phyloP scores from a whole-genome alignment of 169 alveolate genomes.

The Plasmodium cynomolgi region DNA sequence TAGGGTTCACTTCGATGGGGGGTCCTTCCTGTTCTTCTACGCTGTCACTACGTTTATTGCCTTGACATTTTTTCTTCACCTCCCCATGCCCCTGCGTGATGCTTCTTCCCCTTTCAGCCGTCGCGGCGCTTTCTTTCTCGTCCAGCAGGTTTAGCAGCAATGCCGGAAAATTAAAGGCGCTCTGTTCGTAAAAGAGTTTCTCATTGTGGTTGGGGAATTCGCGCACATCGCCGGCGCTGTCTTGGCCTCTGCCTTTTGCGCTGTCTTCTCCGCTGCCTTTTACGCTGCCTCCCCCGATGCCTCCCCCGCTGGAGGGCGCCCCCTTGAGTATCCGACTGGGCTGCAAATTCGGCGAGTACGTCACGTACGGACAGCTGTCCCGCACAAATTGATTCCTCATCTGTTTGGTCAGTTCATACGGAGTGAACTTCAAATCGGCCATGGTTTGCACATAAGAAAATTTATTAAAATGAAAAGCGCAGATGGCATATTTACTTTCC shows the following conservation, averaged over 20 bases:
- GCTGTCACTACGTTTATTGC: neutral
- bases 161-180: neutral
- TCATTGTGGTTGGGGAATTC: neutral
- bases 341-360: constrained; percentile 42
- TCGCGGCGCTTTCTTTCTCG: neutral
- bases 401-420: constrained; percentile 14
- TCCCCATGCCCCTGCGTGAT: neutral
- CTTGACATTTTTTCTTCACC: neutral
- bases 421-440: constrained; percentile 27
- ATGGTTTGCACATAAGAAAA: constrained; percentile 72
- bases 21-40: neutral
- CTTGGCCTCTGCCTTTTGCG: neutral
- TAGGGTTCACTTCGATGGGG: neutral
- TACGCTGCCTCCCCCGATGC: neutral
- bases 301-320: neutral
- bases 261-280: neutral
- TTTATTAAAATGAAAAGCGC: constrained; percentile 26
- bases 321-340: constrained; percentile 23
- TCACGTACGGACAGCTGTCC: constrained; percentile 60
- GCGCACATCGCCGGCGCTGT: neutral
- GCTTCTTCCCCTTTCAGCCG: neutral
- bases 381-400: constrained; percentile 35
- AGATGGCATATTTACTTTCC: constrained; percentile 20
- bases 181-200: neutral
- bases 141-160: neutral